Evolutionary conservation across 1,139 yeast species (phyloP).

Genomic region (Candida freyschussii): DNA sequence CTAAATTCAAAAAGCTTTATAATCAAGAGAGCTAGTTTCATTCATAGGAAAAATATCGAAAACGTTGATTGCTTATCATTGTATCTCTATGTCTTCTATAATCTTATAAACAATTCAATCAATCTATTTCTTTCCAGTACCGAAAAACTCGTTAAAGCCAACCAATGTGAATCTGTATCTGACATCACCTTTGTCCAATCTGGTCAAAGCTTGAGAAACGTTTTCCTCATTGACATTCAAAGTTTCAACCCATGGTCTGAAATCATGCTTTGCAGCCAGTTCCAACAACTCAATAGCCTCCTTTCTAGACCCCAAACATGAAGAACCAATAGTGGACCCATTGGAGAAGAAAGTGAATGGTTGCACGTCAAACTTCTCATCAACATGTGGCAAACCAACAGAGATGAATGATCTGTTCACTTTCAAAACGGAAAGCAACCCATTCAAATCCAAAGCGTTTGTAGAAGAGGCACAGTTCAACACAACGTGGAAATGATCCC

Average conservation of each 20-base stretch:
- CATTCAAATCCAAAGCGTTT: constrained; percentile 34
- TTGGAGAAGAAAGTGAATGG: constrained; percentile 42
- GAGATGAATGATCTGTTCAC: constrained; percentile 47
- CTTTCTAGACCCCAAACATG: constrained; percentile 41
- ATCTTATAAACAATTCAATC: background rate
- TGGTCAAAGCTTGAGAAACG: constrained; percentile 46
- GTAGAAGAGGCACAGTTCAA: constrained; percentile 49
- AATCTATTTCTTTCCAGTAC: constrained; percentile 20
- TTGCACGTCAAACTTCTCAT: constrained; percentile 36
- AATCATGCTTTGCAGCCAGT: constrained; percentile 46
- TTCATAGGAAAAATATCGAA: too few relatives aligned
- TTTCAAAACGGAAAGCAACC: constrained; percentile 34
- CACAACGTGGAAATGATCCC: constrained; percentile 40
- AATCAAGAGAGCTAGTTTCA: background rate
- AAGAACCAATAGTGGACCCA: constrained; percentile 34
- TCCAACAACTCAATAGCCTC: constrained; percentile 54
- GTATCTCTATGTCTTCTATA: too few relatives aligned
- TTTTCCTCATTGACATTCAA: constrained; percentile 48
- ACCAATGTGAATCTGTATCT: constrained; percentile 61
- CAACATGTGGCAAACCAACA: constrained; percentile 49
- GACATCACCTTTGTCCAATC: constrained; percentile 50
- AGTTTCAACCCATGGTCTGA: constrained; percentile 58
- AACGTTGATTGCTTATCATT: too few relatives aligned
- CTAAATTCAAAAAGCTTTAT: constrained; percentile 20
- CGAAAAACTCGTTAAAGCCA: constrained; percentile 42